Base-by-base conservation (phyloP, 2,329 filamentous ascomycete genomes). In the Penicillium janthinellum region DNA sequence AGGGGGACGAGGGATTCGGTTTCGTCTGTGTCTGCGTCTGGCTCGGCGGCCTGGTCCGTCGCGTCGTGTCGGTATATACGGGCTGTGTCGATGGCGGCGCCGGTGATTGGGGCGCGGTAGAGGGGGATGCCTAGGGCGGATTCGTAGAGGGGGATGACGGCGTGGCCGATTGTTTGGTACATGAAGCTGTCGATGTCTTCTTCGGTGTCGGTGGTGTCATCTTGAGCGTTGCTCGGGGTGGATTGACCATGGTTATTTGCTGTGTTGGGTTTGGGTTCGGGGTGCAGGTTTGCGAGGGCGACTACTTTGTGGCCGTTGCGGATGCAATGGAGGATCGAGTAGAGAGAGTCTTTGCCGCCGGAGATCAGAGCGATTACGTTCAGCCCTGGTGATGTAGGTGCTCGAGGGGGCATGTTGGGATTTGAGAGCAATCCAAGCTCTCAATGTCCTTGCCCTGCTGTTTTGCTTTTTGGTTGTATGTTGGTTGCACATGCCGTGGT, bases 111-210 rank as follows among this genome's bases (percentile, higher is more conserved):
- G 67, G 88, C 86, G 20, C 95, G 88, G 76, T 95, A 97, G 1
- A 99, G 82, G 25, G 94, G 94, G 37, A 98, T 82, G 0, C 84
- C 87, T 1, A 96, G 87, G 37, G 91, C 92, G 50, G 85, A 77
- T 61, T 88, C 88, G 73, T 97, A 98, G 15, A 96, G 83, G 2
- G 93, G 92, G 58, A 98, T 89, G 17, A 97, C 81, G 59, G 87
- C 84, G 77, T 98, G 92, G 12, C 95, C 95, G 61, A 97, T 91
- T 3, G 95, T 99, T 81, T 99, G 95, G 81, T 98, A 99, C 95
- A 99, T 99, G 87, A 95, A 98, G 79, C 93, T 97, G 77, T 99
- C 92, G 68, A 96, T 83, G 75, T 98, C 91, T 57, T 83, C 78
- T 63, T 73, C 79, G 50, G 70, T 74, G 49, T 81, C 73, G 11